Base-by-base conservation (phyloP, 116 monocot species). In the Cymodocea nodosa region DNA sequence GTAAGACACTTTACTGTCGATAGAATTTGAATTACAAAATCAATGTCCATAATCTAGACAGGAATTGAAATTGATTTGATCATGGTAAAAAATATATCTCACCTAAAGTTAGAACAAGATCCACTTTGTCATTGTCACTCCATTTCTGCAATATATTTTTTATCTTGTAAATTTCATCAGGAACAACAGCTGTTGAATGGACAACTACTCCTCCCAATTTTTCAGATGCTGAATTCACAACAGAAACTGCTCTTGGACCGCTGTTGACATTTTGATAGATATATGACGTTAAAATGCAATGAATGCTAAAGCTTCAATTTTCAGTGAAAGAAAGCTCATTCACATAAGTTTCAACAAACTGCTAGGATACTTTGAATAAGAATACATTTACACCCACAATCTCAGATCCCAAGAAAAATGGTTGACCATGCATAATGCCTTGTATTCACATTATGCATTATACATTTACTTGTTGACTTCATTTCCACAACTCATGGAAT, bases 81-180 rank as follows among this genome's bases (percentile, higher is more conserved):
- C 44, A 44, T 44, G 44, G 22, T 51, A 19, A 23, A 2, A 50
- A 64, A 14, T 50, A 50, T 50, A 50, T 51, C 18, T 50, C 44
- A 95, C 95, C 97, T 84, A 97, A 73, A 57, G 97, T 97, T 55
- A 97, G 56, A 39, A 97, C 84, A 52, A 97, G 85, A 59, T 90
- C 85, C 39, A 95, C 59, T 65, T 78, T 81, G 36, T 84, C 82
- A 71, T 71, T 50, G 75, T 90, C 90, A 77, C 91, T 82, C 97
- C 91, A 97, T 51, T 70, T 75, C 50, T 57, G 51, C n/a, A 97
- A 64, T 53, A 80, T 66, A 59, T 68, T 71, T 75, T 80, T 81
- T 30, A 97, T 91, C 74, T 61, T 80, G n/a, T 77, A 81, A 18
- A 88, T 75, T 71, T 97, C 85, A 71, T 91, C 91, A 62, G 83